phyloP scores from a whole-genome alignment of 805 yeast species.

The Pichia heedii region DNA sequence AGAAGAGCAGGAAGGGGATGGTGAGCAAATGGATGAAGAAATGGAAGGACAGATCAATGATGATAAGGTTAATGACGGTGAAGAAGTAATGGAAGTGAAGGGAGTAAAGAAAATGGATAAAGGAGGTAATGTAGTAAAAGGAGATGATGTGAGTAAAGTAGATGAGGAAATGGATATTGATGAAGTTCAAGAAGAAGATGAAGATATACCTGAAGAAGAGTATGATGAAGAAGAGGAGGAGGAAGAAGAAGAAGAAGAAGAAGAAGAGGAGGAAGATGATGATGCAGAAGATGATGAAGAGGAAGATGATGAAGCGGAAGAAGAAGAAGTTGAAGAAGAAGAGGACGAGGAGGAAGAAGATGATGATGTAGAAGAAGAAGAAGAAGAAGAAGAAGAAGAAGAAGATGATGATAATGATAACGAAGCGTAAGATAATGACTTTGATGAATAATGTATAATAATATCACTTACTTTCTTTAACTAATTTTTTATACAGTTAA shows the following conservation, averaged over 20 bases:
- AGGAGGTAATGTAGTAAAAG: too few species aligned
- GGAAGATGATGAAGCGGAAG: slow-evolving; percentile 3
- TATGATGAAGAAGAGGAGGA: slow-evolving; percentile 1
- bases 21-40: slow-evolving; percentile 14
- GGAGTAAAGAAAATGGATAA: slow-evolving; percentile 14
- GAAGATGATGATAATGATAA: slow-evolving; percentile 2
- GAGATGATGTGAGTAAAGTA: slow-evolving; percentile 11
- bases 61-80: slow-evolving; percentile 16
- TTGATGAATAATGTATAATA: neutral
- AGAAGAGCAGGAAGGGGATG: slow-evolving; percentile 15
- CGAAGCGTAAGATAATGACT: neutral
- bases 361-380: slow-evolving; percentile 5
- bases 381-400: slow-evolving; percentile 7
- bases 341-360: slow-evolving; percentile 4
- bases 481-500: too few species aligned
- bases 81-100: slow-evolving; percentile 12
- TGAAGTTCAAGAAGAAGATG: neutral
- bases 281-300: slow-evolving; percentile 6
- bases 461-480: too few species aligned
- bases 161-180: neutral
- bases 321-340: slow-evolving; percentile 5
- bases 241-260: neutral
- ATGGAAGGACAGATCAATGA: slow-evolving; percentile 11
- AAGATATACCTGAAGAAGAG: neutral
- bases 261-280: neutral